A percentile compares a stretch with the other conserved stretches of the same genome.
phyloP scores from a whole-genome alignment of 345 rosid species.

The Lumnitzera littorea region DNA sequence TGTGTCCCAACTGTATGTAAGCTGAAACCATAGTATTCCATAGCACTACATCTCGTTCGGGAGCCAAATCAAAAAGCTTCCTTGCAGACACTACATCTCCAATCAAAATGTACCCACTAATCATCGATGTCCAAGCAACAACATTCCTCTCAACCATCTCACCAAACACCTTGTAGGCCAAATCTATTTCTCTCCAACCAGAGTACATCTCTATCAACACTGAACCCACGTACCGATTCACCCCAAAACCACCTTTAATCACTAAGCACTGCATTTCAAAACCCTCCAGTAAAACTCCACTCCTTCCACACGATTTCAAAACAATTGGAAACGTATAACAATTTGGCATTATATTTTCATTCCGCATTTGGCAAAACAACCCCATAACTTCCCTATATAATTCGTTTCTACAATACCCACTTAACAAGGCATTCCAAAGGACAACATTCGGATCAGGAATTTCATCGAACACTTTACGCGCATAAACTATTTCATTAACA shows the following conservation, averaged over 20 bases:
- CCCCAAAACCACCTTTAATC: constrained; percentile 51
- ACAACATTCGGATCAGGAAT: constrained; percentile 37
- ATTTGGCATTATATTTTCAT: constrained; percentile 41
- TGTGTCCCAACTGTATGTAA: constrained; percentile 49
- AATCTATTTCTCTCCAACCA: constrained; percentile 23
- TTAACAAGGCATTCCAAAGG: constrained; percentile 61
- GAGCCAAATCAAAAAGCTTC: constrained; percentile 57
- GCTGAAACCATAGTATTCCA: constrained; percentile 79
- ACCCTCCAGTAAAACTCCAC: constrained; percentile 46
- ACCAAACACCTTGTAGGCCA: constrained; percentile 52
- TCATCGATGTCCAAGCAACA: constrained; percentile 68
- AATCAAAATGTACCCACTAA: constrained; percentile 46
- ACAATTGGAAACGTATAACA: constrained; percentile 65
- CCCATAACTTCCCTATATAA: constrained; percentile 28
- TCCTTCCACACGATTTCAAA: constrained; percentile 53
- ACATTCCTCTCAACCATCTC: constrained; percentile 70
- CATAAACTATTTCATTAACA: constrained; percentile 26
- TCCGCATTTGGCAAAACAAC: constrained; percentile 43
- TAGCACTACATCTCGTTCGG: constrained; percentile 62
- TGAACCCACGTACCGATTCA: constrained; percentile 45
- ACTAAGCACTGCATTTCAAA: constrained; percentile 53
- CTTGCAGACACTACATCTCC: constrained; percentile 49
- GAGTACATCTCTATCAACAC: constrained; percentile 72
- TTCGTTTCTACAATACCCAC: constrained; percentile 37
- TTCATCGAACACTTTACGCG: constrained; percentile 66